Percentiles rank a stretch among this genome's conserved stretches.
Evolutionary conservation across 257 asterid species (phyloP).

Genomic region (Solanum pinnatisectum): DNA sequence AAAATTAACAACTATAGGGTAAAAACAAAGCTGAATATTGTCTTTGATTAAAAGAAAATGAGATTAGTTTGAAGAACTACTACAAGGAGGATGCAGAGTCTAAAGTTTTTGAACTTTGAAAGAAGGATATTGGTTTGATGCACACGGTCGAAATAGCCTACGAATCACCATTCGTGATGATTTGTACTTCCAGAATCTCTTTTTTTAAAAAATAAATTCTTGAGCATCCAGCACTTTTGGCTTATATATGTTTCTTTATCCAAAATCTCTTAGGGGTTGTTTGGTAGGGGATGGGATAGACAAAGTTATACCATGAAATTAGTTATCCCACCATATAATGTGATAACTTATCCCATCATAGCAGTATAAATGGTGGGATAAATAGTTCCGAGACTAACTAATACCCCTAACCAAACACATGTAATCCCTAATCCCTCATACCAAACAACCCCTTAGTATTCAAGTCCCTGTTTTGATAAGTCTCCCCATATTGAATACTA

Average conservation of each 20-base stretch:
- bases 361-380: too few relatives aligned
- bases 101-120: background rate
- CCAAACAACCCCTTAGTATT: background rate
- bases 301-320: too few relatives aligned
- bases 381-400: too few relatives aligned
- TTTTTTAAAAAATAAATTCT: background rate
- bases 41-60: background rate
- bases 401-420: background rate
- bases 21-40: background rate
- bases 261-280: background rate
- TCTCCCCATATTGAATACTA: background rate
- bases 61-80: background rate
- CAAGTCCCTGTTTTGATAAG: background rate
- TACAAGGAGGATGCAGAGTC: background rate
- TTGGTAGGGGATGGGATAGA: too few relatives aligned
- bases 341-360: too few relatives aligned
- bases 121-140: background rate
- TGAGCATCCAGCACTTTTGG: background rate
- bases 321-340: too few relatives aligned
- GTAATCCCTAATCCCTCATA: too few relatives aligned
- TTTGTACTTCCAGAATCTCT: background rate
- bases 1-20: background rate
- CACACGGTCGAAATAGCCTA: background rate
- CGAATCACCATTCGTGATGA: background rate
- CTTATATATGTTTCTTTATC: background rate